Percentiles rank a stretch among this genome's conserved stretches.
Conservation (phyloP, 345 rosid species). For the Acer negundo region DNA sequence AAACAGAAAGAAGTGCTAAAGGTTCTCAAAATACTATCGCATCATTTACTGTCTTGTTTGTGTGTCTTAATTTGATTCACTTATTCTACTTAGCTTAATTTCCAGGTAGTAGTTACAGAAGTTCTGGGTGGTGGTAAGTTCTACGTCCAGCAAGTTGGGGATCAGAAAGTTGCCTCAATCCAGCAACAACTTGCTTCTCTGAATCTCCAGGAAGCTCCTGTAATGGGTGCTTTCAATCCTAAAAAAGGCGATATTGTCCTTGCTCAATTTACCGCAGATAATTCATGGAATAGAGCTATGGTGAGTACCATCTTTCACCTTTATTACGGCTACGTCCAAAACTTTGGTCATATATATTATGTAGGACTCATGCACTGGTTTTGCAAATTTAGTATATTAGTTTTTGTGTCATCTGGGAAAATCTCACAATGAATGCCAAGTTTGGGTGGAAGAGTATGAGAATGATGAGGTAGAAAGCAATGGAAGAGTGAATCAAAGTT, state of each 20-base stretch:
- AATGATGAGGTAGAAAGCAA: background rate
- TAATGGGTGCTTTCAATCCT: conserved; percentile 86
- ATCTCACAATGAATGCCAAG: background rate
- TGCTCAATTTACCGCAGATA: conserved; percentile 93
- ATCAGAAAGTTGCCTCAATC: conserved; percentile 76
- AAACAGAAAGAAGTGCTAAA: conserved; percentile 87
- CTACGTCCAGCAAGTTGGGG: conserved; percentile 85
- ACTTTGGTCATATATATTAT: background rate
- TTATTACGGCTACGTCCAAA: background rate
- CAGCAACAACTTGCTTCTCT: conserved; percentile 78
- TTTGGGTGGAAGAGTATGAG: background rate
- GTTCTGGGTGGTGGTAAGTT: conserved; percentile 87
- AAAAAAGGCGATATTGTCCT: conserved; percentile 87
- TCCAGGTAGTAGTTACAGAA: conserved; percentile 92
- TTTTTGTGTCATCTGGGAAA: background rate
- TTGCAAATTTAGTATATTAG: background rate
- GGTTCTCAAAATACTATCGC: conserved; percentile 41
- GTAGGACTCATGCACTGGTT: background rate
- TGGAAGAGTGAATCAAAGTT: conserved; percentile 2
- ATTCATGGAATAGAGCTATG: conserved; percentile 99
- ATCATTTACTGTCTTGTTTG: background rate
- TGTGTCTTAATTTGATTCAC: conserved; percentile 11
- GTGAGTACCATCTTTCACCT: conserved; percentile 38
- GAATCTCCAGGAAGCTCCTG: conserved; percentile 75
- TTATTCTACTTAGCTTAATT: conserved; percentile 12